These are phyloP conservation scores for Penicillium rolfsii DNA, from an alignment of 2,329 filamentous ascomycete species.

Conservation along the genomic window DNA sequence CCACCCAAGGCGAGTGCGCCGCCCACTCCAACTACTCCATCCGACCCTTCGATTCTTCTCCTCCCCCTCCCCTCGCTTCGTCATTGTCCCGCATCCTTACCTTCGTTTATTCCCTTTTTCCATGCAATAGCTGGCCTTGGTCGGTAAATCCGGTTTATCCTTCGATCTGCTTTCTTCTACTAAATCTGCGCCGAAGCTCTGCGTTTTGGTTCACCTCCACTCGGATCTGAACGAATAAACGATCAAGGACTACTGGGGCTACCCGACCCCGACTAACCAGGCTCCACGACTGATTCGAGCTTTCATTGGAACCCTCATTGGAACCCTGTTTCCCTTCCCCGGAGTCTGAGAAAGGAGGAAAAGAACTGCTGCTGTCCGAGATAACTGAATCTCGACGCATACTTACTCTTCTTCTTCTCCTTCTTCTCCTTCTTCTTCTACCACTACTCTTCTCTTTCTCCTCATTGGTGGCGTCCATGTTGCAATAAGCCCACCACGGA, in stretches of 20 bases:
- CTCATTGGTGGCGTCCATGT: not conserved
- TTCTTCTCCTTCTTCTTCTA: not conserved
- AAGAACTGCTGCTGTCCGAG: not conserved
- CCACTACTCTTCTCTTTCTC: not conserved
- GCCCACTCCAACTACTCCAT: not conserved
- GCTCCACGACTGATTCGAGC: constrained; percentile 9
- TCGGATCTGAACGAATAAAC: not conserved
- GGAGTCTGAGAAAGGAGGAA: not conserved
- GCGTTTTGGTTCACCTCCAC: not conserved
- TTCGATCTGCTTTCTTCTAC: not conserved
- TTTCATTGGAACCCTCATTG: constrained; percentile 14
- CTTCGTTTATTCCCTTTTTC: constrained; percentile 1
- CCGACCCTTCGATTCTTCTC: not conserved
- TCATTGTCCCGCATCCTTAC: not conserved
- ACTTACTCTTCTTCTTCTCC: not conserved
- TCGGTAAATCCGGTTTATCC: not conserved
- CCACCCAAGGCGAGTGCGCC: not conserved
- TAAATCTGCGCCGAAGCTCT: not conserved
- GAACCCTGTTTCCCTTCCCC: constrained; percentile 6
- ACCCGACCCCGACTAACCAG: constrained; percentile 4
- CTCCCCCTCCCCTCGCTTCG: constrained; percentile 10
- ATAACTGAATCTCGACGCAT: not conserved
- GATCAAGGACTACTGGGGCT: constrained; percentile 5
- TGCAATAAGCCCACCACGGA: not conserved
- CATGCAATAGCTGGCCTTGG: not conserved